A percentile compares a stretch with the other conserved stretches of the same genome.
Conservation (phyloP, 2,329 filamentous ascomycete species). For the Fonsecaea pedrosoi region DNA sequence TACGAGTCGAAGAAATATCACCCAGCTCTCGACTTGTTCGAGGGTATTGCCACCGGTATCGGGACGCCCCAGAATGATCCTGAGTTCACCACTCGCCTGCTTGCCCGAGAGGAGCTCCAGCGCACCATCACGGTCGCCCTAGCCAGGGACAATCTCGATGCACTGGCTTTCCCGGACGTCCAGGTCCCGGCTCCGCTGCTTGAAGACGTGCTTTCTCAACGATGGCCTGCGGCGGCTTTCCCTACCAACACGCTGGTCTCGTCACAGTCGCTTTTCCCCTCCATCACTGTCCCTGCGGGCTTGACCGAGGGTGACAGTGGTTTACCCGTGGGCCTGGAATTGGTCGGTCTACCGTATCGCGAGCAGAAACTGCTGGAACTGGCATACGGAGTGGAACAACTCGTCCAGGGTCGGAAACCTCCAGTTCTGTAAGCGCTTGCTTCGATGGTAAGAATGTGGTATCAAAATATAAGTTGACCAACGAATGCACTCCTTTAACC, state of each 20-base stretch:
- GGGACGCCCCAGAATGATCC: constrained; percentile 16
- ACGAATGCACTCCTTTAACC: too few species aligned
- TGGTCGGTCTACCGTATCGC: constrained; percentile 20
- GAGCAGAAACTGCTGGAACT: constrained; percentile 22
- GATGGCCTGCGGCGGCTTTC: constrained; percentile 18
- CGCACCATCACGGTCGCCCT: constrained; percentile 12
- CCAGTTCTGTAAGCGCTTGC: constrained; percentile 18
- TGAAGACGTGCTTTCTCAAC: constrained; percentile 22
- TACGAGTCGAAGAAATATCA: constrained; percentile 24
- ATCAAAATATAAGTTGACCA: background rate
- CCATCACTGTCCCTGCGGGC: constrained; percentile 27
- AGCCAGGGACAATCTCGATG: constrained; percentile 21
- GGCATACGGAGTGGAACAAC: constrained; percentile 25
- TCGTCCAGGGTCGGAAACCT: constrained; percentile 18
- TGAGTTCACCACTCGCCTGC: constrained; percentile 19
- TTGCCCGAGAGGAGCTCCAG: constrained; percentile 22
- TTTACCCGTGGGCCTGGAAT: constrained; percentile 22
- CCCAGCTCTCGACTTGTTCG: constrained; percentile 27
- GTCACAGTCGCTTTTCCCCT: constrained; percentile 18
- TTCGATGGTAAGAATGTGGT: background rate
- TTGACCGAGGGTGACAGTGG: constrained; percentile 6
- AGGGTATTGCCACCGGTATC: constrained; percentile 23
- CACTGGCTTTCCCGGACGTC: constrained; percentile 27
- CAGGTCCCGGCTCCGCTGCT: constrained; percentile 24
- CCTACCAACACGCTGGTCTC: constrained; percentile 29